Evolutionary conservation across 2,329 filamentous ascomycete species (phyloP).

Genomic region (Didymellaceae sp.): DNA sequence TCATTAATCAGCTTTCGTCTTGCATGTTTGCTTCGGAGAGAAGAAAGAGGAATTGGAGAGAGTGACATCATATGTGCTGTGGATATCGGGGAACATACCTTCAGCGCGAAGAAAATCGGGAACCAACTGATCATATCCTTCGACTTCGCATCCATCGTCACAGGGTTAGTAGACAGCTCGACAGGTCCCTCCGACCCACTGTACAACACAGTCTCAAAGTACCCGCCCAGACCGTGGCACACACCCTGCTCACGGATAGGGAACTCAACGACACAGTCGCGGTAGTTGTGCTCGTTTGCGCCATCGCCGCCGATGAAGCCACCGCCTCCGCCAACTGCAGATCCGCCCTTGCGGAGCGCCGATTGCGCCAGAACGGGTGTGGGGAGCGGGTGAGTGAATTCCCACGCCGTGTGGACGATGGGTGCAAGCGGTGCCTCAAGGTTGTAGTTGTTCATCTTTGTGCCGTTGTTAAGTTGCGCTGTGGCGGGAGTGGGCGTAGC

Average conservation of each 20-base stretch:
- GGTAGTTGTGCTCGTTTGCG: conserved; percentile 88
- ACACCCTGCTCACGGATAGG: conserved; percentile 79
- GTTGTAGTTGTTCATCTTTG: conserved; percentile 42
- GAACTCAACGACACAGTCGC: conserved; percentile 81
- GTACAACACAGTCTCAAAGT: conserved; percentile 97
- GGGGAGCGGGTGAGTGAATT: conserved; percentile 78
- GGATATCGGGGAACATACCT: no score
- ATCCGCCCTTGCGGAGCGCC: conserved; percentile 66
- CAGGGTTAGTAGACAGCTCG: conserved; percentile 90
- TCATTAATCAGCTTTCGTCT: not conserved
- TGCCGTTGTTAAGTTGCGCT: conserved; percentile 56
- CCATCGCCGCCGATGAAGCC: conserved; percentile 78
- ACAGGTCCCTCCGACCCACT: conserved; percentile 64
- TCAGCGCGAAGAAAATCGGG: conserved; percentile 95
- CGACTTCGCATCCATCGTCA: conserved; percentile 90
- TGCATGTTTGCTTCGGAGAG: no score
- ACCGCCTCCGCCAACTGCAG: conserved; percentile 71
- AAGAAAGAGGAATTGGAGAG: no score
- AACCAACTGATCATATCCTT: conserved; percentile 99
- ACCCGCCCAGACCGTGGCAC: conserved; percentile 89
- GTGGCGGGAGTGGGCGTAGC: no score
- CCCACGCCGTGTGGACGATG: conserved; percentile 77
- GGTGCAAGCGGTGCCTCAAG: conserved; percentile 43
- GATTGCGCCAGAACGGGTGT: conserved; percentile 62
- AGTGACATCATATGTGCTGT: no score